Evolutionary conservation across 129 eudicot species (phyloP).

Genomic region (Saposhnikovia divaricata): DNA sequence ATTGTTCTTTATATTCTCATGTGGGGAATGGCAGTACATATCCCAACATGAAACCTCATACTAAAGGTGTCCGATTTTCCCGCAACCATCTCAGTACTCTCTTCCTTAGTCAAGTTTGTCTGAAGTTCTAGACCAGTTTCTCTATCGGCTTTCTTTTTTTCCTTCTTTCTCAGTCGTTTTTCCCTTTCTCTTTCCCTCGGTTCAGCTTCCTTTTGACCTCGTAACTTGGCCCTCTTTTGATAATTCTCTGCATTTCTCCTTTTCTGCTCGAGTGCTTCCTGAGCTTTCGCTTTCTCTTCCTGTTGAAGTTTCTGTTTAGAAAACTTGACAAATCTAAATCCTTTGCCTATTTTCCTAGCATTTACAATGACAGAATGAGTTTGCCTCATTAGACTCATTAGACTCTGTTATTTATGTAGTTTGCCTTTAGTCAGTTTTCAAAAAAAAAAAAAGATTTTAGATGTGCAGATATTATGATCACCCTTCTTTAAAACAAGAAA

Average conservation of each 20-base stretch:
- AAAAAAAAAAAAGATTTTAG: too few species aligned
- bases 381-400: too few species aligned
- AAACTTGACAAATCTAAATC: background rate
- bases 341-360: background rate
- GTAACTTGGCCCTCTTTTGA: conserved; percentile 60
- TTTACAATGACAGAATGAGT: background rate
- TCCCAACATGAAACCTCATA: conserved; percentile 19
- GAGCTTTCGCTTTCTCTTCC: conserved; percentile 75
- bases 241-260: conserved; percentile 66
- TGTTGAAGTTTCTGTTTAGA: conserved; percentile 28
- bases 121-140: conserved; percentile 35
- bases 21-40: conserved; percentile 9
- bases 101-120: conserved; percentile 21
- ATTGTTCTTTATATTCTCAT: conserved; percentile 25
- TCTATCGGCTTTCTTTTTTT: conserved; percentile 31
- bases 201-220: conserved; percentile 79
- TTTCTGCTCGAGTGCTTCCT: conserved; percentile 84
- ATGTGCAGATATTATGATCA: background rate
- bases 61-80: background rate
- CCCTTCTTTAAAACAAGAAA: too few species aligned
- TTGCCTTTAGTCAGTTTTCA: background rate
- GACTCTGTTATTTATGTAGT: background rate
- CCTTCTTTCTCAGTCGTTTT: conserved; percentile 78
- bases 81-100: conserved; percentile 10
- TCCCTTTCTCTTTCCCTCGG: conserved; percentile 68